These are phyloP conservation scores for Phytopythium cucurbitacearum DNA, from an alignment of 352 stramenopile species.

Conservation along the genomic window DNA sequence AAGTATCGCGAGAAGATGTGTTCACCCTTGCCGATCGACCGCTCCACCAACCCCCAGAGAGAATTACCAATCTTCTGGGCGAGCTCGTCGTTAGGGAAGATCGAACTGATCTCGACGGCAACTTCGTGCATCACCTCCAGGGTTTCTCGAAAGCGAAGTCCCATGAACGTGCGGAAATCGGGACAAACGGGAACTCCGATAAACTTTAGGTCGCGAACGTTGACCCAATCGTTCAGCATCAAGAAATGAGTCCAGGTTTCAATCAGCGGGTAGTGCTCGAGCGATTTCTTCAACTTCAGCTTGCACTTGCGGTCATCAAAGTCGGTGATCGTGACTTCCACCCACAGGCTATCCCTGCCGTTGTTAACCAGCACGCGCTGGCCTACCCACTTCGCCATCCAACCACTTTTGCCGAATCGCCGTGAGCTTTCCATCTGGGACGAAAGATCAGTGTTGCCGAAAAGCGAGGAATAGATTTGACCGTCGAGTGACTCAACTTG, in stretches of 20 bases:
- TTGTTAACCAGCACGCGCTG: slow-evolving; percentile 67
- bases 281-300: slow-evolving; percentile 50
- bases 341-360: slow-evolving; percentile 61
- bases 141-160: slow-evolving; percentile 51
- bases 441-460: slow-evolving; percentile 24
- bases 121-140: slow-evolving; percentile 54
- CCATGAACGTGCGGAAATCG: slow-evolving; percentile 64
- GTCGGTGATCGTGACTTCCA: slow-evolving; percentile 51
- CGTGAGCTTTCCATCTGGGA: slow-evolving; percentile 7
- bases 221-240: slow-evolving; percentile 41
- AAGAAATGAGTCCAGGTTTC: slow-evolving; percentile 45
- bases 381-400: slow-evolving; percentile 45
- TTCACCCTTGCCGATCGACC: slow-evolving; percentile 47
- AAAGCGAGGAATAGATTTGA: slow-evolving; percentile 50
- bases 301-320: slow-evolving; percentile 65
- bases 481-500: slow-evolving; percentile 58
- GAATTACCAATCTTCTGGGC: slow-evolving; percentile 46
- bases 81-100: slow-evolving; percentile 64
- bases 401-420: slow-evolving; percentile 27
- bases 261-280: slow-evolving; percentile 21
- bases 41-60: slow-evolving; percentile 54
- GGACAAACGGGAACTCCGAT: slow-evolving; percentile 46
- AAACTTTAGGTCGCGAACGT: slow-evolving; percentile 46
- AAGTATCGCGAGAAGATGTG: slow-evolving; percentile 77
- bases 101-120: slow-evolving; percentile 69